Evolutionary conservation across 2,329 filamentous ascomycete species (phyloP), one percentile per base, ranked within the genome.

Genomic region (Sporothrix protearum): DNA sequence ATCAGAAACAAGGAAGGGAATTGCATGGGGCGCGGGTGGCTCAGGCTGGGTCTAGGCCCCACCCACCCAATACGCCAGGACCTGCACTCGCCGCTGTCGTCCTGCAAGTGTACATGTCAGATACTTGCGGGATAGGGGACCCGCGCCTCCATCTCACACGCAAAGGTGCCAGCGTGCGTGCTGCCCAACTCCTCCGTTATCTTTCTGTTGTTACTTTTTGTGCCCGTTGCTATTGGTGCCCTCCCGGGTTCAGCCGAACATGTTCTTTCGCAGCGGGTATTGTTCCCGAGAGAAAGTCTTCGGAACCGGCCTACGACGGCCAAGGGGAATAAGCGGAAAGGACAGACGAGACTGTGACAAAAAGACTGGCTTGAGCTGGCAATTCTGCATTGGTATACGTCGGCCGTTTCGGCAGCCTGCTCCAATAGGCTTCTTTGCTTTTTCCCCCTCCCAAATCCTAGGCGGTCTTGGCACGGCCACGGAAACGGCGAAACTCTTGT

Each of bases 241-340:
- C 33, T 64, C 22, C 71, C 71, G 71, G 71, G 45, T 71, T 72
- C 63, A 71, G 55, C 71, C 71, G 71, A 72, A 33, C 22, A 22
- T 36, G 33, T 9, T 28, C 22, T 4, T 25, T 39, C n/a, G 36
- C 7, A 49, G 25, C 36, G 49, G 47, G 16, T 30, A 59, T 72
- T 30, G 57, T 33, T 64, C 61, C 71, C 67, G 57, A 64, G 59
- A 45, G 47, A 25, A 53, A 66, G 66, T 55, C 16, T 36, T 69
- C 71, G 71, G 66, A 53, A 72, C 33, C 57, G 66, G 71, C 12
- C 45, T 12, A 25, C 42, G 19, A 19, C 12, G 59, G 49, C n/a
- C 51, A 67, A 51, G 61, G 61, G 61, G 36, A 64, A 64, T 9
- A 63, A 25, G 28, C 3, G 55, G 55, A 59, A n/a, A n/a, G 25